These are phyloP conservation scores for Mucor velutinosus DNA, from an alignment of 371 early-diverging fungal genomes.

Conservation along the genomic window DNA sequence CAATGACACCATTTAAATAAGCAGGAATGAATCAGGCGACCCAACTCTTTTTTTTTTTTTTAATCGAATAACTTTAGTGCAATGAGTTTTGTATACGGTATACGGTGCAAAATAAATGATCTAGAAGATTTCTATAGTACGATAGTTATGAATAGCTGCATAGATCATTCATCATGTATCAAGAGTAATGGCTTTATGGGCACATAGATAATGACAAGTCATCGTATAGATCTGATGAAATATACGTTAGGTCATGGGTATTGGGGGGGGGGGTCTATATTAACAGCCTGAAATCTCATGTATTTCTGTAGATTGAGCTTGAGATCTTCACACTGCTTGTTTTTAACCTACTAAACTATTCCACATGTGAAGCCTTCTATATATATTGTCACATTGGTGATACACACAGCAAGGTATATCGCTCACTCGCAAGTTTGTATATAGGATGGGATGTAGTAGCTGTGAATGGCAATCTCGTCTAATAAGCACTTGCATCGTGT, in stretches of 20 bases:
- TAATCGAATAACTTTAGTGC: not conserved
- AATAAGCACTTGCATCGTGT: not conserved
- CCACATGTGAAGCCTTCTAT: not conserved
- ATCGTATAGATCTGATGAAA: constrained; percentile 1
- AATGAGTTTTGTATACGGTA: not conserved
- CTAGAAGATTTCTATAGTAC: not conserved
- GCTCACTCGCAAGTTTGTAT: not conserved
- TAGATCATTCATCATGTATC: not conserved
- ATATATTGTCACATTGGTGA: not conserved
- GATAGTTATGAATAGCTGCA: not conserved
- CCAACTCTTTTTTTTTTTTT: not conserved
- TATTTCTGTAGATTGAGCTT: not conserved
- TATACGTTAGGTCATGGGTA: not conserved
- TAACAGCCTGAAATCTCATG: not conserved
- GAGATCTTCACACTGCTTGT: constrained; percentile 4
- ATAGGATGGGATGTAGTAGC: not conserved
- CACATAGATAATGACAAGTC: not conserved
- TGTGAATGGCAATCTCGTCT: not conserved
- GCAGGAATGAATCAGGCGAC: not conserved
- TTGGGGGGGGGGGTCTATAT: not conserved
- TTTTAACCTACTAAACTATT: not conserved
- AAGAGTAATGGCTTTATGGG: not conserved
- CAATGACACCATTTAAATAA: constrained; percentile 4
- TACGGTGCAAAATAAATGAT: not conserved
- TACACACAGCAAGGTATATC: not conserved